Base-by-base conservation (phyloP, 1,284 basidiomycete species). In the Cutaneotrichosporon arboriforme region DNA sequence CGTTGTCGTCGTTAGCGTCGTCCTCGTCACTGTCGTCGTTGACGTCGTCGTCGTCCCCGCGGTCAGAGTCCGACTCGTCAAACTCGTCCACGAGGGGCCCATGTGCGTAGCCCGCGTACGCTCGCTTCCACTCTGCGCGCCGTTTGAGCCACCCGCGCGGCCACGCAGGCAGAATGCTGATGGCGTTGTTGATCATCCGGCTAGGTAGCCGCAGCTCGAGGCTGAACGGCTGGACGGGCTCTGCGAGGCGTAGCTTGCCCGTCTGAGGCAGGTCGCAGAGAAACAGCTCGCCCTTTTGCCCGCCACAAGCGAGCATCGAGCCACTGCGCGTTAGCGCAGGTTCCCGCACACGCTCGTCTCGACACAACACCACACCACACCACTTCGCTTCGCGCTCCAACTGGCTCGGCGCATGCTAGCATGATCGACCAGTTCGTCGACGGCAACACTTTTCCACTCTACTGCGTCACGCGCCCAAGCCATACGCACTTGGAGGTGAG, bases 101-200 rank as follows among this genome's bases (percentile, higher is more conserved):
- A 10, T 31, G 49, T 42, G 21, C 43, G 46, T 35, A 49, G 14
- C 50, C 52, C 5, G 37, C 46, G 33, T 55, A 42, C n/a, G 33
- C 34, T 17, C 46, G 35, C 23, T 49, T 55, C 23, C 39, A 49
- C 37, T 57, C 59, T 1, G 51, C 41, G 18, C 61, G 58, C 14
- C 51, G 49, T 26, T 55, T 40, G 1, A 52, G 41, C 69, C 69
- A 72, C 26, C 65, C 64, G 1, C 35, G 36, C 1, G 69, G 65
- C 57, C 63, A 73, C 26, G 62, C 50, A 8, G 74, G 74, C 2
- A 74, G 62, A 40, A 76, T 59, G 20, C 69, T 57, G 40, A 76
- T 66, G n/a, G 70, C 68, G 45, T 76, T 76, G 59, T 76, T 76
- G 66, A 76, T 76, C 3, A 64, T 64, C 31, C 60, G 43, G 40